Percentiles rank a stretch among this genome's conserved stretches.
Conservation (phyloP, 2,329 filamentous ascomycete species). For the Talaromyces sp. region DNA sequence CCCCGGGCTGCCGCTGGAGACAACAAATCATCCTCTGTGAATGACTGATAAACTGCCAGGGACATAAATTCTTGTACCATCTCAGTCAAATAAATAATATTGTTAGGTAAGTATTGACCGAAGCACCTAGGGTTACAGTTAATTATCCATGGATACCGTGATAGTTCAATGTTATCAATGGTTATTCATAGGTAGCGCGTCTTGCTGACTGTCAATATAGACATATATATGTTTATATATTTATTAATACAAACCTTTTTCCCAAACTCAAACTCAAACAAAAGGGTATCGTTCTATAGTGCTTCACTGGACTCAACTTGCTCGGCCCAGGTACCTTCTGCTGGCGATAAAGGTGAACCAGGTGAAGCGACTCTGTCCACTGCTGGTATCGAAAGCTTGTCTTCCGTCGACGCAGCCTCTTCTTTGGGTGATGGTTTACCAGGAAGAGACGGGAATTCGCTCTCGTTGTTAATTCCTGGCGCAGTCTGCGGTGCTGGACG, state of each 20-base stretch:
- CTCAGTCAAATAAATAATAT: too few relatives aligned
- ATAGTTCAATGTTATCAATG: too few relatives aligned
- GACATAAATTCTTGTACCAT: too few relatives aligned
- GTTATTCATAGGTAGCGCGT: too few relatives aligned
- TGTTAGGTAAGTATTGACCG: too few relatives aligned
- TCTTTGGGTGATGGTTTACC: constrained; percentile 20
- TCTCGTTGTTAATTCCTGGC: constrained; percentile 26
- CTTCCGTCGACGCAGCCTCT: constrained; percentile 15
- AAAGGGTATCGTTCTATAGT: constrained; percentile 8
- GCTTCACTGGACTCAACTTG: constrained; percentile 17
- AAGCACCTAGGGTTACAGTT: too few relatives aligned
- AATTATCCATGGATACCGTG: too few relatives aligned
- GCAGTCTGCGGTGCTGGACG: constrained; percentile 17
- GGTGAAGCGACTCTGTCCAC: background rate
- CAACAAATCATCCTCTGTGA: too few relatives aligned
- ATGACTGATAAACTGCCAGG: background rate
- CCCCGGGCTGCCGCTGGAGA: too few relatives aligned
- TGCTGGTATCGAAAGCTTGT: constrained; percentile 15
- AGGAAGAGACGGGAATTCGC: constrained; percentile 35
- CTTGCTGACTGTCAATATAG: background rate
- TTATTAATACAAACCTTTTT: background rate
- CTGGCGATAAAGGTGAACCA: constrained; percentile 10
- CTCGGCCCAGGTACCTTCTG: constrained; percentile 19
- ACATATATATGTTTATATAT: background rate
- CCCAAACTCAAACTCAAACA: background rate